Evolutionary conservation across 2,329 filamentous ascomycete genomes (phyloP).

Genomic region (Mariannaea elegans): DNA sequence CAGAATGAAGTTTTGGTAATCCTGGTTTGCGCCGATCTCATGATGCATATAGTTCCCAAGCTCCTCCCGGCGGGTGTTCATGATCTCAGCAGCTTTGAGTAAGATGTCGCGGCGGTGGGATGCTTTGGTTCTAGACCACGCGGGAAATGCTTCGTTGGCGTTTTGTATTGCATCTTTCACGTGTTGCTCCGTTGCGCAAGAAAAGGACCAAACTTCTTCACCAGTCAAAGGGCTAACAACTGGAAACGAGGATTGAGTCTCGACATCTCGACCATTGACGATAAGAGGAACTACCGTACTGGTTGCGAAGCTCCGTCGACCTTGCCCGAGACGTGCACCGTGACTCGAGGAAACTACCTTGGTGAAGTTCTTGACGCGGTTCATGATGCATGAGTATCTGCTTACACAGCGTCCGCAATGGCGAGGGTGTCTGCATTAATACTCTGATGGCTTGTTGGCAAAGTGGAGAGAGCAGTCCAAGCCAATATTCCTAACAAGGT

Average conservation of each 20-base stretch:
- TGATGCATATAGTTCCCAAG: conserved; percentile 19
- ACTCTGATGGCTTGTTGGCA: no score
- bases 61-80: neutral
- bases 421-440: no score
- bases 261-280: conserved; percentile 20
- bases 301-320: no score
- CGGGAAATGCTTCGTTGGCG: neutral
- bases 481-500: no score
- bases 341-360: no score
- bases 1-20: conserved; percentile 42
- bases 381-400: no score
- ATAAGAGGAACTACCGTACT: conserved; percentile 22
- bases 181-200: conserved; percentile 5
- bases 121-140: neutral
- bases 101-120: neutral
- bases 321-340: no score
- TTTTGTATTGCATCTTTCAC: conserved; percentile 2
- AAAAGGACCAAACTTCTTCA: conserved; percentile 19
- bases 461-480: no score
- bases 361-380: no score
- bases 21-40: conserved; percentile 20
- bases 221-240: conserved; percentile 17
- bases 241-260: conserved; percentile 13
- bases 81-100: neutral
- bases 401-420: no score